Evolutionary conservation across 805 yeast species (phyloP).

Genomic region (Wickerhamia fluorescens): DNA sequence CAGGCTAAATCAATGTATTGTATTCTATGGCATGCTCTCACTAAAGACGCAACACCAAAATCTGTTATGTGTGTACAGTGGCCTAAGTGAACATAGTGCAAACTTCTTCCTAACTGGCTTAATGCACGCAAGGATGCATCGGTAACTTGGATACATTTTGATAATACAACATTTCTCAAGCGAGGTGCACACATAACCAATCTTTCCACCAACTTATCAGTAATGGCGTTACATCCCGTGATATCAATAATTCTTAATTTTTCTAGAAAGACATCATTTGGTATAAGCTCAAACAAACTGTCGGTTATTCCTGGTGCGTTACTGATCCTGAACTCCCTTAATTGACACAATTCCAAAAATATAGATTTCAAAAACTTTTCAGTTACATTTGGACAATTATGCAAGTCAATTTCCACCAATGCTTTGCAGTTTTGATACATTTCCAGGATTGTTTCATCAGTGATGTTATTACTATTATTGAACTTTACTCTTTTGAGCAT

Average conservation of each 20-base stretch:
- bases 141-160: constrained; percentile 82
- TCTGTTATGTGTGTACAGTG: constrained; percentile 91
- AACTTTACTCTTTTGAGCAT: constrained; percentile 77
- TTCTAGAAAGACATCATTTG: constrained; percentile 45
- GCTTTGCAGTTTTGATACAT: constrained; percentile 69
- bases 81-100: constrained; percentile 89
- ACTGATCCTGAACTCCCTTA: constrained; percentile 80
- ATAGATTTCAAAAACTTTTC: constrained; percentile 53
- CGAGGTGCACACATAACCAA: constrained; percentile 76
- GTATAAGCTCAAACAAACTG: constrained; percentile 49
- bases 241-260: constrained; percentile 76
- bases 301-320: constrained; percentile 66
- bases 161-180: constrained; percentile 77
- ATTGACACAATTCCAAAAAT: constrained; percentile 55
- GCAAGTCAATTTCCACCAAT: constrained; percentile 84
- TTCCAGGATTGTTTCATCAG: constrained; percentile 53
- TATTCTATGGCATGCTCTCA: constrained; percentile 72
- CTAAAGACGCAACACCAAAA: constrained; percentile 69
- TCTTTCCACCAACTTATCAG: constrained; percentile 70
- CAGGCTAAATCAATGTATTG: constrained; percentile 95
- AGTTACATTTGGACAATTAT: constrained; percentile 68
- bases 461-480: constrained; percentile 60
- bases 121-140: constrained; percentile 71
- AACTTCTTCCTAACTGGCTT: constrained; percentile 64
- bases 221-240: constrained; percentile 73